phyloP scores from a whole-genome alignment of 805 yeast genomes.

The Ogataea nitratoaversa region DNA sequence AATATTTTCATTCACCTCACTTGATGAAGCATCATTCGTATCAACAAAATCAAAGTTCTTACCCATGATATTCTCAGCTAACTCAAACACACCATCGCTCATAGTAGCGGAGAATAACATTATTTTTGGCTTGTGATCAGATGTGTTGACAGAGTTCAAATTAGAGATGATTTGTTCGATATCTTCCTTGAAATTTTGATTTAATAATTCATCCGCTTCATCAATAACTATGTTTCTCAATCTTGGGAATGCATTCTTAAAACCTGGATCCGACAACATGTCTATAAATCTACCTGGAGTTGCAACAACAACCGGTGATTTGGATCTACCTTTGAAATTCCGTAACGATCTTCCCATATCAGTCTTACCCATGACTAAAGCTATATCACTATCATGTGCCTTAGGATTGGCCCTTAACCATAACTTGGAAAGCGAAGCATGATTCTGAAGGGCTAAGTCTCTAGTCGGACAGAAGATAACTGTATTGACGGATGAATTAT shows the following conservation, averaged over 20 bases:
- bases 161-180: conserved; percentile 52
- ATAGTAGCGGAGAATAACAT: conserved; percentile 87
- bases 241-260: conserved; percentile 43
- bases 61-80: conserved; percentile 61
- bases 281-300: conserved; percentile 87
- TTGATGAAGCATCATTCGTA: conserved; percentile 66
- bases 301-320: conserved; percentile 69
- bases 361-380: conserved; percentile 67
- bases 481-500: conserved; percentile 42
- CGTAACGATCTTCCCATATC: conserved; percentile 27
- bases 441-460: conserved; percentile 83
- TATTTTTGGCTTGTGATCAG: conserved; percentile 48
- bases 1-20: conserved; percentile 67
- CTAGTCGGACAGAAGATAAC: conserved; percentile 85
- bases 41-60: conserved; percentile 56
- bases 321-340: conserved; percentile 24
- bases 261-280: conserved; percentile 44
- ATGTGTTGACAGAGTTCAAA: conserved; percentile 31
- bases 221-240: conserved; percentile 72
- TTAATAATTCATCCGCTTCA: conserved; percentile 87
- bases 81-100: conserved; percentile 56
- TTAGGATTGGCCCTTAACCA: conserved; percentile 20
- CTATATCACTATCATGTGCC: conserved; percentile 30
- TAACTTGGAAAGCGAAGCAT: conserved; percentile 55
- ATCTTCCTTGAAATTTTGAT: conserved; percentile 71